Evolutionary conservation across 1,139 yeast species (phyloP).

Genomic region (Sugiyamaella japonica): DNA sequence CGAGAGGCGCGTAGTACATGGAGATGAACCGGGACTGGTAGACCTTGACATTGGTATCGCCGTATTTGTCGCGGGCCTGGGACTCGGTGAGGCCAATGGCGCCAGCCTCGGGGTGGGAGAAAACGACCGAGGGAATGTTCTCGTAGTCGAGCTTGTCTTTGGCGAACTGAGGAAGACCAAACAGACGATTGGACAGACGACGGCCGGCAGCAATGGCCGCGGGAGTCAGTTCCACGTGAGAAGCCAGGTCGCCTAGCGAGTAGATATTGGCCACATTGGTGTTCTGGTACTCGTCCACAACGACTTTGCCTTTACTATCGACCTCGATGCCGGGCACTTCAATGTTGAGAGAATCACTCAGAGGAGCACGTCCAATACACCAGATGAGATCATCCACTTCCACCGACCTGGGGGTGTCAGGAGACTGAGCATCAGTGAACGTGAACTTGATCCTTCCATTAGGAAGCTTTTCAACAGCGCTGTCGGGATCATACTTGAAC

Average conservation of each 20-base stretch:
- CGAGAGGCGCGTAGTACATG: slow-evolving; percentile 86
- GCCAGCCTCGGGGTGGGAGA: slow-evolving; percentile 97
- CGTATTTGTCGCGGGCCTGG: slow-evolving; percentile 75
- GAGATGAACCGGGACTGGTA: slow-evolving; percentile 82
- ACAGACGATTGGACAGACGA: slow-evolving; percentile 83
- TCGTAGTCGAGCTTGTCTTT: slow-evolving; percentile 74
- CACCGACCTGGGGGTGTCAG: slow-evolving; percentile 40
- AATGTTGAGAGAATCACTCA: slow-evolving; percentile 64
- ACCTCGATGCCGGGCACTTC: slow-evolving; percentile 71
- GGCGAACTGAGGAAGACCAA: slow-evolving; percentile 72
- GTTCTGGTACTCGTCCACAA: slow-evolving; percentile 85
- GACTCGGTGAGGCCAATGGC: slow-evolving; percentile 82
- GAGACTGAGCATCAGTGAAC: slow-evolving; percentile 48
- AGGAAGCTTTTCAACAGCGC: slow-evolving; percentile 54
- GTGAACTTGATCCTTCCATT: slow-evolving; percentile 64
- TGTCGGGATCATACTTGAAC: slow-evolving; percentile 52
- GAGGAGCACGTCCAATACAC: slow-evolving; percentile 90
- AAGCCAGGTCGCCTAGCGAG: slow-evolving; percentile 90
- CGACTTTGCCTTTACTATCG: slow-evolving; percentile 58
- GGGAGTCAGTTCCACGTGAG: slow-evolving; percentile 84
- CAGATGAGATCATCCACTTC: slow-evolving; percentile 83
- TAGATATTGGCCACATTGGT: slow-evolving; percentile 70
- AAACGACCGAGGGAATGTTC: slow-evolving; percentile 87
- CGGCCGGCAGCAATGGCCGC: slow-evolving; percentile 99
- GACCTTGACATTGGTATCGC: slow-evolving; percentile 75